Conservation (phyloP, 345 rosid genomes). For the Punica granatum region DNA sequence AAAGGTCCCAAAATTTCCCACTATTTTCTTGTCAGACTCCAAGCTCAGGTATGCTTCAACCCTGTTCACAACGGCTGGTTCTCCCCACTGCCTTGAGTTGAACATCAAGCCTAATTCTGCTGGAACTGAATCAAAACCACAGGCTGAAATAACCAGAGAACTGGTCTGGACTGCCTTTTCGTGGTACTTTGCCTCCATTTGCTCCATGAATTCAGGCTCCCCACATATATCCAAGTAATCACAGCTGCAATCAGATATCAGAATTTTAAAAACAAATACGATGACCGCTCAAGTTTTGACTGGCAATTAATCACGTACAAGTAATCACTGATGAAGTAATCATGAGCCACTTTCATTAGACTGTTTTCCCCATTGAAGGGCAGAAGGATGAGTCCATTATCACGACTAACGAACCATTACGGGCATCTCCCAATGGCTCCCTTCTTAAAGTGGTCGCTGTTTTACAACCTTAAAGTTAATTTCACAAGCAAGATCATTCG, state of each 20-base stretch:
- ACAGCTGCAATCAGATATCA: conserved; percentile 16
- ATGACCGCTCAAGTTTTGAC: too few relatives aligned
- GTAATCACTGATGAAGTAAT: background rate
- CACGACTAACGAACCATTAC: too few relatives aligned
- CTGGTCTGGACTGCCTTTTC: conserved; percentile 60
- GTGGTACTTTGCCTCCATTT: conserved; percentile 60
- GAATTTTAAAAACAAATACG: background rate
- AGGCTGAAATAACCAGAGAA: conserved; percentile 76
- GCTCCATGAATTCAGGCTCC: conserved; percentile 93
- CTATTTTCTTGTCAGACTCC: conserved; percentile 68
- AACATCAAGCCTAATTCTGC: conserved; percentile 76
- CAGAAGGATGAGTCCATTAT: too few relatives aligned
- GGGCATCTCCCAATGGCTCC: too few relatives aligned
- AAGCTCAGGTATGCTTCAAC: conserved; percentile 66
- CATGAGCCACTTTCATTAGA: background rate
- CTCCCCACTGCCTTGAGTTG: conserved; percentile 72
- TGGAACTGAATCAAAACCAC: conserved; percentile 88
- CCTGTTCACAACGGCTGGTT: conserved; percentile 55
- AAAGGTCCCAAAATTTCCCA: conserved; percentile 71
- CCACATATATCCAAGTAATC: conserved; percentile 94
- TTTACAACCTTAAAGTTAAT: too few relatives aligned
- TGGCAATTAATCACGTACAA: too few relatives aligned
- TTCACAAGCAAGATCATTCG: too few relatives aligned
- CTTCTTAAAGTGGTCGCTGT: too few relatives aligned
- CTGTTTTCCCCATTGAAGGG: too few relatives aligned